phyloP scores from a whole-genome alignment of 2,329 filamentous ascomycete genomes.

The Fusarium torulosum region DNA sequence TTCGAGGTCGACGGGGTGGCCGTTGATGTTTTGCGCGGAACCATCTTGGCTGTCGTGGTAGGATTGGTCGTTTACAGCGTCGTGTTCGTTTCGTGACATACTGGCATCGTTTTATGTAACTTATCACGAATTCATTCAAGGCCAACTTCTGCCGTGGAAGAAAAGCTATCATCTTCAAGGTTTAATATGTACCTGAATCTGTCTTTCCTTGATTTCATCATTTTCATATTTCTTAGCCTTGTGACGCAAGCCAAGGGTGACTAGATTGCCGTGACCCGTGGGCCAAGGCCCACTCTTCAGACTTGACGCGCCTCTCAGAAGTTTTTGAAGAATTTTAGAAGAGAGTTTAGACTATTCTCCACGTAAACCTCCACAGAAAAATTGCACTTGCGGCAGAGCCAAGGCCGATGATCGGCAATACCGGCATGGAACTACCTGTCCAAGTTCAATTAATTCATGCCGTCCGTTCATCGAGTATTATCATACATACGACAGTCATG shows the following conservation, averaged over 20 bases:
- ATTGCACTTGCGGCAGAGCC: not conserved
- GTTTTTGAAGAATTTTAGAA: not conserved
- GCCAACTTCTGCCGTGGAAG: accelerated
- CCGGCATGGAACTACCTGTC: not conserved
- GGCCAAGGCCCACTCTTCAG: slow-evolving; percentile 7
- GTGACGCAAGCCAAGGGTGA: slow-evolving; percentile 20
- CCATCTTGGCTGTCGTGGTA: not conserved
- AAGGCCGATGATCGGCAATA: not conserved
- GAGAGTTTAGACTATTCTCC: slow-evolving; percentile 5
- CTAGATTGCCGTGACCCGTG: slow-evolving; percentile 7
- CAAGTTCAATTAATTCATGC: not conserved
- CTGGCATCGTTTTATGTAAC: not conserved
- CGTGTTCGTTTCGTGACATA: not conserved
- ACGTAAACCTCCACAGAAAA: not conserved
- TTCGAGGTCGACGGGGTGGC: not conserved
- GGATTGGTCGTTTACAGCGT: not conserved
- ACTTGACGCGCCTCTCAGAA: not conserved
- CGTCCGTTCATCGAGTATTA: not conserved
- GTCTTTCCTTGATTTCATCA: slow-evolving; percentile 5
- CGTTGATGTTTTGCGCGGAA: not conserved
- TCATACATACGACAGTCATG: not conserved
- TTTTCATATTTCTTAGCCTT: not conserved
- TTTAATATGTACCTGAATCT: not conserved
- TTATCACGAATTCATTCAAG: not conserved
- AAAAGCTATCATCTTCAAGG: no score